Percentiles rank a stretch among this genome's conserved stretches.
phyloP scores from a whole-genome alignment of 495 filamentous ascomycete species.

The Penicillium paradoxum region DNA sequence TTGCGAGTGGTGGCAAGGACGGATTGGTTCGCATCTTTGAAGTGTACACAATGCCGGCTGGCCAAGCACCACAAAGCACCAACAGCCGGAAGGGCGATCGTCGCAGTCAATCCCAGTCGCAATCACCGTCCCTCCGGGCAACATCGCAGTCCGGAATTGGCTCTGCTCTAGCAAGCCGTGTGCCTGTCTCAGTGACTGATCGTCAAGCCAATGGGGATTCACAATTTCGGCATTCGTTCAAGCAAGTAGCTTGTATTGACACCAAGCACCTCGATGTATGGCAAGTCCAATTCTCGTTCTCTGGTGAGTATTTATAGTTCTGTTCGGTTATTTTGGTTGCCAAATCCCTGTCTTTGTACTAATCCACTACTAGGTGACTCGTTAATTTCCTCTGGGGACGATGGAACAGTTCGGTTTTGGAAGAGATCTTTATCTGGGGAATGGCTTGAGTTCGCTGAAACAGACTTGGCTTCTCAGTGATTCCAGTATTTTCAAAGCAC shows the following conservation, averaged over 20 bases:
- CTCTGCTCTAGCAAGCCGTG: constrained; percentile 43
- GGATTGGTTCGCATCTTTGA: constrained; percentile 82
- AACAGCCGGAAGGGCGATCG: constrained; percentile 29
- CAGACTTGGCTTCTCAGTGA: constrained; percentile 38
- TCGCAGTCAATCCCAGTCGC: constrained; percentile 28
- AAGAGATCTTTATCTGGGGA: constrained; percentile 44
- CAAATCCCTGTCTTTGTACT: neutral
- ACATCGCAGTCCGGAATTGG: constrained; percentile 48
- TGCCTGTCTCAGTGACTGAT: constrained; percentile 26
- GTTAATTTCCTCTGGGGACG: constrained; percentile 47
- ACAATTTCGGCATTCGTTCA: constrained; percentile 43
- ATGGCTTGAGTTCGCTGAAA: constrained; percentile 50
- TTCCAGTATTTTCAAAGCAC: no score
- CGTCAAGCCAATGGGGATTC: constrained; percentile 31
- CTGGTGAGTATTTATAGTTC: constrained; percentile 29
- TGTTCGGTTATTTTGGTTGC: neutral
- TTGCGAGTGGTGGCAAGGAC: constrained; percentile 91
- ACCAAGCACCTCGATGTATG: constrained; percentile 48
- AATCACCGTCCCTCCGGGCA: constrained; percentile 30
- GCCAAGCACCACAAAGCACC: constrained; percentile 24
- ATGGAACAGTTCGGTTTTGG: constrained; percentile 48
- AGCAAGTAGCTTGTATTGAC: constrained; percentile 44
- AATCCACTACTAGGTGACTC: constrained; percentile 35
- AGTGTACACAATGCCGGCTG: constrained; percentile 51
- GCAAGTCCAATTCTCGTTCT: constrained; percentile 46